phyloP scores from a whole-genome alignment of 257 asterid species.

The Plantago major region DNA sequence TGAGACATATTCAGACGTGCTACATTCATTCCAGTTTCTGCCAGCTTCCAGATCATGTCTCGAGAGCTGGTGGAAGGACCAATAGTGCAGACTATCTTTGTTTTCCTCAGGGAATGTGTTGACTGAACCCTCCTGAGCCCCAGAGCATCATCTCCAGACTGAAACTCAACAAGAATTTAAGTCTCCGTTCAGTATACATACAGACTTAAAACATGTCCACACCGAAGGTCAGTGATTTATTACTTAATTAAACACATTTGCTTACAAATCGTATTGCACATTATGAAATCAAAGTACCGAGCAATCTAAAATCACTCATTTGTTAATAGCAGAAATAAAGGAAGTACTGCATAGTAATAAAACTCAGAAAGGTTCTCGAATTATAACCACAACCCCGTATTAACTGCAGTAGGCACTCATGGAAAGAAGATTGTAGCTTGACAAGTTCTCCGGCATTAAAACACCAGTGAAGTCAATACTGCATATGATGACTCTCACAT shows the following conservation, averaged over 20 bases:
- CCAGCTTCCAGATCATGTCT: conserved; percentile 98
- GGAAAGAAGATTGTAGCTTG: too few relatives aligned
- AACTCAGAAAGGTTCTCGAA: neutral
- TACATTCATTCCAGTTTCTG: conserved; percentile 95
- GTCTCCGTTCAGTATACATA: neutral
- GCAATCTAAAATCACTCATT: too few relatives aligned
- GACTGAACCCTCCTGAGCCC: conserved; percentile 29
- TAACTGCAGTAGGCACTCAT: too few relatives aligned
- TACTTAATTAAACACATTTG: neutral
- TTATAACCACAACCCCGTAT: too few relatives aligned
- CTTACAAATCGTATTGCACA: too few relatives aligned
- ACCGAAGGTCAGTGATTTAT: neutral
- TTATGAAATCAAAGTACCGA: too few relatives aligned
- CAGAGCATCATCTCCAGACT: conserved; percentile 40
- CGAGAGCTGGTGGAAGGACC: conserved; percentile 97
- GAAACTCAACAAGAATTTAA: conserved; percentile 29
- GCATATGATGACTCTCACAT: too few relatives aligned
- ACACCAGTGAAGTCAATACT: too few relatives aligned
- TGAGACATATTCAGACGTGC: conserved; percentile 98
- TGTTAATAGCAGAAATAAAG: too few relatives aligned
- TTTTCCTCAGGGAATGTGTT: conserved; percentile 54
- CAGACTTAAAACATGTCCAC: neutral
- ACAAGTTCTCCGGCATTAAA: too few relatives aligned
- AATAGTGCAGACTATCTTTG: conserved; percentile 92
- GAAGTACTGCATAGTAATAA: neutral